Percentiles rank a stretch among this genome's conserved stretches.
Conservation (phyloP, 192 early-diverging fungal species). For the Linnemannia hyalina region DNA sequence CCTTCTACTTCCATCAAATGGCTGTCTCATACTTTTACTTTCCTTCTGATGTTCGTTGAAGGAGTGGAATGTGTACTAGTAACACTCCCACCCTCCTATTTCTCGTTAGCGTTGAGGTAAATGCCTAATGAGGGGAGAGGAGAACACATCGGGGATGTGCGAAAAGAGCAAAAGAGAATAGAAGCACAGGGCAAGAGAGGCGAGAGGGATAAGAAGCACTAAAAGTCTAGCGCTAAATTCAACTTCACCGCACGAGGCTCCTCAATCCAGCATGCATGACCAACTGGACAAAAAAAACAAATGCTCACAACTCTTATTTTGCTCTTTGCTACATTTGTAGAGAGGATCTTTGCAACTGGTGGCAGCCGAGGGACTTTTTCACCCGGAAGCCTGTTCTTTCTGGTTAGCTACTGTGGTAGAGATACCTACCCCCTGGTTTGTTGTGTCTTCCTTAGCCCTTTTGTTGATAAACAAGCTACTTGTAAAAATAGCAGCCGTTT, state of each 20-base stretch:
- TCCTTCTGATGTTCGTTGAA: background rate
- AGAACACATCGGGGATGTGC: background rate
- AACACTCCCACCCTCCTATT: background rate
- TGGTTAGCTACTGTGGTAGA: background rate
- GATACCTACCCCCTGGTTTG: background rate
- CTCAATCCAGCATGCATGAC: background rate
- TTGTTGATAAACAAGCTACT: background rate
- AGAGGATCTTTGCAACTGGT: background rate
- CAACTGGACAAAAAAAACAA: slow-evolving; percentile 5
- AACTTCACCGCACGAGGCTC: background rate
- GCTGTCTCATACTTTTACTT: background rate
- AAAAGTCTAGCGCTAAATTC: background rate
- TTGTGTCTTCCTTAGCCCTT: background rate
- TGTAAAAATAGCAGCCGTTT: slow-evolving; percentile 8
- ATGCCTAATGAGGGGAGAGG: background rate
- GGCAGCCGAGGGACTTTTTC: slow-evolving; percentile 2
- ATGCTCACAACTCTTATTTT: background rate
- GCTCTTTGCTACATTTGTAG: background rate
- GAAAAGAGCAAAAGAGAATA: background rate
- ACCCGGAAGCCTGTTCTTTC: background rate
- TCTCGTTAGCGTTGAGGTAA: too few species aligned
- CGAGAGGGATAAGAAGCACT: background rate
- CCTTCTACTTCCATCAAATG: background rate
- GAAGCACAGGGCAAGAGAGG: background rate
- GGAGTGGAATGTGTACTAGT: background rate